phyloP scores from a whole-genome alignment of 176 grass and related monocot species.

The Paspalum notatum region DNA sequence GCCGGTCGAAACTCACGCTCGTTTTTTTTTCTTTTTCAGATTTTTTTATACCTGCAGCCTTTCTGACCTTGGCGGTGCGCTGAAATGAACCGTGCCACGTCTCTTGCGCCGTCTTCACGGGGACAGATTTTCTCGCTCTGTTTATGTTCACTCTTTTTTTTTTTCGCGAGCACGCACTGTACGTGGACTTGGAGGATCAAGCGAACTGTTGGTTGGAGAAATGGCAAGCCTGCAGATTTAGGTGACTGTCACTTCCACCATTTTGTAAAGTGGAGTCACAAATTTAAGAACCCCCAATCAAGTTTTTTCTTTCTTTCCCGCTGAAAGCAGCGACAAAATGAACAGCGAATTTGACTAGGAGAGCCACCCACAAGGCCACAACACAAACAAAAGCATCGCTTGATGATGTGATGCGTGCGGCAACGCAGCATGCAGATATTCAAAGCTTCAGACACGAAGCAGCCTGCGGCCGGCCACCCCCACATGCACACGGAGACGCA shows the following conservation, averaged over 20 bases:
- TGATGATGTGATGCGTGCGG: no score
- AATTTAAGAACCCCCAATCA: no score
- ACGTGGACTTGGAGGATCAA: background rate
- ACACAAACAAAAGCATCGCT: background rate
- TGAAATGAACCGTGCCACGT: background rate
- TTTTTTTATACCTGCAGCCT: slow-evolving; percentile 6
- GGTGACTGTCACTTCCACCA: background rate
- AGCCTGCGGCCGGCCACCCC: background rate
- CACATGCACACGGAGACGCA: slow-evolving; percentile 30
- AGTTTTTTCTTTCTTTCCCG: no score
- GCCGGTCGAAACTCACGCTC: slow-evolving; percentile 30
- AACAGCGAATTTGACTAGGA: slow-evolving; percentile 24
- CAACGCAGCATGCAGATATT: background rate
- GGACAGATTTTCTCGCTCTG: background rate
- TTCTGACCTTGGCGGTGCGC: background rate
- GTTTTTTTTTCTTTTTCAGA: background rate
- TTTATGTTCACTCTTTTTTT: background rate
- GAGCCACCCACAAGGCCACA: background rate
- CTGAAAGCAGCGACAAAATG: no score
- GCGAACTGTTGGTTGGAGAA: slow-evolving; percentile 17
- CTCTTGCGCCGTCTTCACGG: slow-evolving; percentile 13
- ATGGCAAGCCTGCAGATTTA: background rate
- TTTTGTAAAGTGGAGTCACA: no score
- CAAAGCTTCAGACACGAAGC: slow-evolving; percentile 10
- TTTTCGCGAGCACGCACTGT: background rate